Evolutionary conservation across 1,284 basidiomycete genomes (phyloP).

Genomic region (Fomitopsis schrenkii): DNA sequence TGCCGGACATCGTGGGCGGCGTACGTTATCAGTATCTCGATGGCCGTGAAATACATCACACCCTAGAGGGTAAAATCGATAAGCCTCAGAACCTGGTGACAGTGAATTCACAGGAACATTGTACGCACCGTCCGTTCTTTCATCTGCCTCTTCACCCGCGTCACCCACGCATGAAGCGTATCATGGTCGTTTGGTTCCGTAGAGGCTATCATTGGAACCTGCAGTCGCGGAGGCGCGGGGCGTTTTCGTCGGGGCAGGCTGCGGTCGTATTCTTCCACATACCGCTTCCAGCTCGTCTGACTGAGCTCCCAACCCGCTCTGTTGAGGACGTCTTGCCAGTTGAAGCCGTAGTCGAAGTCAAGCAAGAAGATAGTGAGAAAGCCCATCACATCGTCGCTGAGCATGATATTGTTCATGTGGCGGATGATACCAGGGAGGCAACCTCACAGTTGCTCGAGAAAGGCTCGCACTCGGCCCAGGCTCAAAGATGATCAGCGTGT

Average conservation of each 20-base stretch:
- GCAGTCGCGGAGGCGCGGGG: neutral
- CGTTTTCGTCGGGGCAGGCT: neutral
- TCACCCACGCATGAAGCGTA: neutral
- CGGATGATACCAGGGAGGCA: neutral
- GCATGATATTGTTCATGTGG: neutral
- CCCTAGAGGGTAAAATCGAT: neutral
- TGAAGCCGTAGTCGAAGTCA: constrained; percentile 12
- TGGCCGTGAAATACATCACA: constrained; percentile 9
- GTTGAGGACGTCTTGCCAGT: constrained; percentile 3
- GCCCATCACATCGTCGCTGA: neutral
- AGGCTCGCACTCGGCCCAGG: too few relatives aligned
- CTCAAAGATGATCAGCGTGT: too few relatives aligned
- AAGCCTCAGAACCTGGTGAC: too few relatives aligned
- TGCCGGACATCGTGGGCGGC: constrained; percentile 4
- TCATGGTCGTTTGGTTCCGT: neutral
- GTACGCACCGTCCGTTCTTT: neutral
- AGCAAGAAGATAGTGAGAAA: neutral
- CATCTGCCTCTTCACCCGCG: too few relatives aligned
- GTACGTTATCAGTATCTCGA: neutral
- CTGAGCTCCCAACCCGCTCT: neutral
- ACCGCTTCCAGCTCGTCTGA: neutral
- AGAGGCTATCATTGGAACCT: neutral
- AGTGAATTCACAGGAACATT: neutral
- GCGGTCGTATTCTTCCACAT: neutral
- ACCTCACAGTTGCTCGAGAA: too few relatives aligned